These are phyloP conservation scores for Neopestalotiopsis clavispora DNA, from an alignment of 2,329 filamentous ascomycete species.

Conservation along the genomic window DNA sequence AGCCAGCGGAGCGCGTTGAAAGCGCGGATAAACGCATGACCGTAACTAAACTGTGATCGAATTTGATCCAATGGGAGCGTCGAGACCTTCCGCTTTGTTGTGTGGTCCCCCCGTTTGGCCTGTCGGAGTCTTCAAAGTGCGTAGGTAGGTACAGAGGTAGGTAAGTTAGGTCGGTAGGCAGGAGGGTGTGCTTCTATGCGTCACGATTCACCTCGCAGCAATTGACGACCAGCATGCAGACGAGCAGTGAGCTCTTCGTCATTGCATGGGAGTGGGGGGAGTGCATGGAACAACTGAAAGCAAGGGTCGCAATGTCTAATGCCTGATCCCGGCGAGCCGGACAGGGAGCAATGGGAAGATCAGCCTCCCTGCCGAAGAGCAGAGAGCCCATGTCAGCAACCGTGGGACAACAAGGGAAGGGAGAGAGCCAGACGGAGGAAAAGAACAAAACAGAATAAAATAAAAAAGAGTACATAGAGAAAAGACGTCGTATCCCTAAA, in stretches of 20 bases:
- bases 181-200: slow-evolving; percentile 19
- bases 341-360: slow-evolving; percentile 14
- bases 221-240: background rate
- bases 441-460: background rate
- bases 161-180: slow-evolving; percentile 19
- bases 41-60: slow-evolving; percentile 46
- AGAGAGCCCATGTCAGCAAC: slow-evolving; percentile 7
- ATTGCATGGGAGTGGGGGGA: background rate
- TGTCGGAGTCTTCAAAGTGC: background rate
- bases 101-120: slow-evolving; percentile 37
- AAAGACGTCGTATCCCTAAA: background rate
- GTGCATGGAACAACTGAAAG: slow-evolving; percentile 3
- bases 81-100: slow-evolving; percentile 30
- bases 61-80: slow-evolving; percentile 43
- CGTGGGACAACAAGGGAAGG: background rate
- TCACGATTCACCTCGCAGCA: background rate
- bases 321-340: slow-evolving; percentile 7
- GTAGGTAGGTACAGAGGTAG: too few species aligned
- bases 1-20: slow-evolving; percentile 42
- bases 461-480: background rate
- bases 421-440: background rate
- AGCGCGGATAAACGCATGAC: slow-evolving; percentile 58
- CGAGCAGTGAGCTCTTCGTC: background rate
- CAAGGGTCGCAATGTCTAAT: slow-evolving; percentile 10
- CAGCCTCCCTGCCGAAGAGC: slow-evolving; percentile 13